A percentile compares a stretch with the other conserved stretches of the same genome.
Conservation (phyloP, 345 rosid genomes). For the Heritiera fomes region DNA sequence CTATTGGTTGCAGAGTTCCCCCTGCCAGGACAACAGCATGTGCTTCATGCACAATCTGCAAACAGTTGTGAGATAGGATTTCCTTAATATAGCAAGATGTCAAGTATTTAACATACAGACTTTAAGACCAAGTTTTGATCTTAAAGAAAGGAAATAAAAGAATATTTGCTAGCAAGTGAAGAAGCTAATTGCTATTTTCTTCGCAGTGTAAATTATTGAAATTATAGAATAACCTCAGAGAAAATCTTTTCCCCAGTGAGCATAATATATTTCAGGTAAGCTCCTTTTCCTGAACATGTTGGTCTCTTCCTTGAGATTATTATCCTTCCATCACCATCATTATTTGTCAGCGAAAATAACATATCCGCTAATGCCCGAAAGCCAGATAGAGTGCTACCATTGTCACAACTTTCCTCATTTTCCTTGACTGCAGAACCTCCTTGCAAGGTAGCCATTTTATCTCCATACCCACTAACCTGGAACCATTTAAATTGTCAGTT, state of each 20-base stretch:
- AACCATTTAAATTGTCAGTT: conserved; percentile 9
- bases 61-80: conserved; percentile 19
- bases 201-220: neutral
- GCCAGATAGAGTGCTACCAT: conserved; percentile 61
- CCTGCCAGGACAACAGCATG: conserved; percentile 87
- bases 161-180: neutral
- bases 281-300: conserved; percentile 49
- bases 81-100: conserved; percentile 7
- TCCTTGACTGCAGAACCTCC: conserved; percentile 38
- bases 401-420: conserved; percentile 39
- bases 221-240: conserved; percentile 63
- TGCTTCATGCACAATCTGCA: conserved; percentile 78
- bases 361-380: conserved; percentile 72
- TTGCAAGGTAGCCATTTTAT: conserved; percentile 48
- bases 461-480: conserved; percentile 85
- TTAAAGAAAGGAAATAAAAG: neutral
- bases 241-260: conserved; percentile 85
- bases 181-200: neutral
- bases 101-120: neutral
- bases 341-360: conserved; percentile 69
- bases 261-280: conserved; percentile 83
- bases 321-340: conserved; percentile 82
- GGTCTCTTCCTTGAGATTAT: conserved; percentile 66
- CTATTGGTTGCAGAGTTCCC: conserved; percentile 95
- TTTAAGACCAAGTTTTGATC: conserved; percentile 7